Conservation (phyloP, 441 rosid genomes). For the Jatropha multifida region DNA sequence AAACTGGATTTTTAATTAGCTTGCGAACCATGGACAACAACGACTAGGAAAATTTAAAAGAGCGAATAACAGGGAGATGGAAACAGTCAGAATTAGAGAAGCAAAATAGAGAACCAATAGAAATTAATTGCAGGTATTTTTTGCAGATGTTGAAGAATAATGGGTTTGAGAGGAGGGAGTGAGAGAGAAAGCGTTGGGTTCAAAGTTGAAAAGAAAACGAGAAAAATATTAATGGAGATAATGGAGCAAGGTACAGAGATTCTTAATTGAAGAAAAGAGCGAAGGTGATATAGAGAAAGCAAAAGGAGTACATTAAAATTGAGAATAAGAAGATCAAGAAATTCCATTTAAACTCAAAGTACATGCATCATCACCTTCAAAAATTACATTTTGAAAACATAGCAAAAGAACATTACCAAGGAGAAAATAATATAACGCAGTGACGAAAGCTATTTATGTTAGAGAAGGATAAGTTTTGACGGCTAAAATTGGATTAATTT, state of each 20-base stretch:
- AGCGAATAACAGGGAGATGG: constrained; percentile 59
- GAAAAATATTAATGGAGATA: constrained; percentile 58
- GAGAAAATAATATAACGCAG: too few species aligned
- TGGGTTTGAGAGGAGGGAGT: constrained; percentile 29
- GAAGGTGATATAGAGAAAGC: constrained; percentile 70
- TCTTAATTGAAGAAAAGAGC: constrained; percentile 64
- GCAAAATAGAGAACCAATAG: constrained; percentile 64
- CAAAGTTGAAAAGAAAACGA: constrained; percentile 54
- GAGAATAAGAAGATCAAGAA: constrained; percentile 47
- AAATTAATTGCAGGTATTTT: constrained; percentile 37
- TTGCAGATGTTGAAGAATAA: background rate
- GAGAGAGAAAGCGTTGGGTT: constrained; percentile 58
- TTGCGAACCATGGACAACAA: constrained; percentile 52
- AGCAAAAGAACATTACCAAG: background rate
- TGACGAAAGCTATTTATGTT: too few species aligned
- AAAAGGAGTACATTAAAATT: constrained; percentile 53
- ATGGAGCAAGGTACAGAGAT: constrained; percentile 60
- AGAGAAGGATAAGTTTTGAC: too few species aligned
- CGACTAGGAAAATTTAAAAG: constrained; percentile 54
- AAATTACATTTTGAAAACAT: constrained; percentile 8
- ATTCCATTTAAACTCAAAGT: constrained; percentile 24
- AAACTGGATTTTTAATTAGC: constrained; percentile 43
- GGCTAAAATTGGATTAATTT: too few species aligned
- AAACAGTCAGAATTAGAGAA: constrained; percentile 73
- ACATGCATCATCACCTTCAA: constrained; percentile 21